A percentile compares a stretch with the other conserved stretches of the same genome.
phyloP scores from a whole-genome alignment of 169 alveolate genomes.

The Cryptosporidium sp. region DNA sequence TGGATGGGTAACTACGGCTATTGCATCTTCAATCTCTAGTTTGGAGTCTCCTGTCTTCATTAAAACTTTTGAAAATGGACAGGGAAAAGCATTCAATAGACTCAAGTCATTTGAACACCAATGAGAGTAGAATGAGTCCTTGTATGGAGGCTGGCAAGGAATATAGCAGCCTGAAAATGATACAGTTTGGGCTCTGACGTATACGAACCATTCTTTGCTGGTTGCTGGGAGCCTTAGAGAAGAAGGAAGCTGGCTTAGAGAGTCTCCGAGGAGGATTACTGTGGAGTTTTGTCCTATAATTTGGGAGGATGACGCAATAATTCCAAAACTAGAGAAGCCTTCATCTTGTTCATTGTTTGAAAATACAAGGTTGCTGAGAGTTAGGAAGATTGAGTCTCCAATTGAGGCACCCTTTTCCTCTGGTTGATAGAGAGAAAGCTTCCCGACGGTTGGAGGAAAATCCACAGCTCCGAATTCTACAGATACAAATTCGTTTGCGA shows the following conservation, averaged over 20 bases:
- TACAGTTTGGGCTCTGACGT: conserved; percentile 60
- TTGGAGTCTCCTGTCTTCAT: conserved; percentile 11
- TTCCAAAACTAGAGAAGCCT: conserved; percentile 60
- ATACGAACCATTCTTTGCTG: conserved; percentile 58
- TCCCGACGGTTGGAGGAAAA: conserved; percentile 63
- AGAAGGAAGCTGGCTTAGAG: conserved; percentile 47
- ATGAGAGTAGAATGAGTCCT: conserved; percentile 14
- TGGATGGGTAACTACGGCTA: conserved; percentile 68
- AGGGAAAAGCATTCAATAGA: conserved; percentile 44
- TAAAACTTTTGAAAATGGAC: conserved; percentile 37
- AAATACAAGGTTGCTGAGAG: conserved; percentile 26
- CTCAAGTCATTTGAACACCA: conserved; percentile 71
- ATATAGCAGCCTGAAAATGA: conserved; percentile 61
- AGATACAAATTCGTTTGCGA: conserved; percentile 4
- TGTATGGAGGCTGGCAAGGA: conserved; percentile 55
- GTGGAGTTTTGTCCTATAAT: conserved; percentile 41
- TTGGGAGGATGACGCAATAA: conserved; percentile 63
- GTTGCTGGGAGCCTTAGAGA: conserved; percentile 68
- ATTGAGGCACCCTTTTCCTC: conserved; percentile 47
- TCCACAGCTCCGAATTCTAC: conserved; percentile 72
- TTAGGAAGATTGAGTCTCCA: conserved; percentile 61
- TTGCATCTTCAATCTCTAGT: conserved; percentile 48
- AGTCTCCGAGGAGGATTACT: conserved; percentile 53
- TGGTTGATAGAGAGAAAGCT: conserved; percentile 29
- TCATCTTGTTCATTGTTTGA: conserved; percentile 60